Evolutionary conservation across 1,139 yeast genomes (phyloP), one percentile per base, ranked within the genome.

Genomic region (Arxiozyma slooffiae): DNA sequence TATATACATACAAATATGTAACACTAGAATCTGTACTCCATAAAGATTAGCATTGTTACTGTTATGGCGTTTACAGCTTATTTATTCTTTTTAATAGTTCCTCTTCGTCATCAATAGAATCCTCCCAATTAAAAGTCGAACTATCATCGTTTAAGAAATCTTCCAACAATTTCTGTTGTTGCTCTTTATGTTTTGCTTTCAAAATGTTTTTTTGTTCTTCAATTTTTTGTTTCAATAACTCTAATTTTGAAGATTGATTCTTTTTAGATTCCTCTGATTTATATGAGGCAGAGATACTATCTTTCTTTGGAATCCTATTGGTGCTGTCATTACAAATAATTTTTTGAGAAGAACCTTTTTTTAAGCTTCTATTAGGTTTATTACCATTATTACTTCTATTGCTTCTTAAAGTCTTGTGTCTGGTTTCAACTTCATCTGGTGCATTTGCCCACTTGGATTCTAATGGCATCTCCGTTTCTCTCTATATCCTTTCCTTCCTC

Each of bases 111-210:
- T 56, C 56, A 40, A 57, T 61, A 47, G 59, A 67, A 30, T 58
- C 65, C 7, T 53, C 60, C 67, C 67, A 63, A 23, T 58, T n/a
- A 44, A 61, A 54, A 1, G 37, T 26, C 22, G 51, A 47, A 1
- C 52, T 57, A 30, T 61, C 65, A 38, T 57, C 61, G 41, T 58
- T 61, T 38, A 65, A 53, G 51, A 65, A 65, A 44, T 58, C 61
- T 23, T 59, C 54, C 36, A 65, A 47, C 46, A 65, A 51, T 45
- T 60, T 52, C 43, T 59, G 49, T 48, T 65, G 68, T 50, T 61
- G 54, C 17, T 57, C 56, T 44, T 63, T 58, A 47, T 59, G 65
- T 39, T 55, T 53, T 17, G 53, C 56, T 34, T 55, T 56, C 30
- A 56, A 50, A 23, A 64, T 58, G 34, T 49, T 48, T 42, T 53